Conservation (phyloP, 768 basidiomycete genomes). For the Lactarius psammicola region DNA sequence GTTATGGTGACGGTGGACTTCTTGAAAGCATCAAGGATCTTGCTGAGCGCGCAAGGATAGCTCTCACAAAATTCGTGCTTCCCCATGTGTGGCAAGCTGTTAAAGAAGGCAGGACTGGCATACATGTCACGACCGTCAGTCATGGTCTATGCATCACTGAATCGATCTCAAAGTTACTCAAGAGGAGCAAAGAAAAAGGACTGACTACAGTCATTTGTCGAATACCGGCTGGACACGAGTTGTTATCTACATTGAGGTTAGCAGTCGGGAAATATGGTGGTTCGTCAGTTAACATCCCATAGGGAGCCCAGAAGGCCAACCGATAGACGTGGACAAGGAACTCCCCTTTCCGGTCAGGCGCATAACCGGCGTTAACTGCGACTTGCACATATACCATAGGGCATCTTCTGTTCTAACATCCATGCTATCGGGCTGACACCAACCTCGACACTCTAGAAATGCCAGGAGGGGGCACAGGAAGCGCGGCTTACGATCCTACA, state of each 20-base stretch:
- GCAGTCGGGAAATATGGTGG: not conserved
- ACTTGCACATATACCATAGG: conserved; percentile 60
- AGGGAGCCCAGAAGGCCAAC: conserved; percentile 36
- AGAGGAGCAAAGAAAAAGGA: conserved; percentile 38
- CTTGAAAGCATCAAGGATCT: conserved; percentile 65
- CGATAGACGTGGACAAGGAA: conserved; percentile 33
- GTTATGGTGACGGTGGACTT: conserved; percentile 48
- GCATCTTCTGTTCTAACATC: conserved; percentile 17
- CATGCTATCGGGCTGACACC: not conserved
- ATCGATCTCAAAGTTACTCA: conserved; percentile 51
- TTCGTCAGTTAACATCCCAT: conserved; percentile 1
- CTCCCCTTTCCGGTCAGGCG: conserved; percentile 40
- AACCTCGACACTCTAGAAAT: conserved; percentile 38
- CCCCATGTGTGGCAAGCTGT: conserved; percentile 50
- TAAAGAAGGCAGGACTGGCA: conserved; percentile 38
- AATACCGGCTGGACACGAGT: conserved; percentile 73
- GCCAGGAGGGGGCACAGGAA: conserved; percentile 80
- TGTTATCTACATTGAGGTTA: conserved; percentile 49
- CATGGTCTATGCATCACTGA: conserved; percentile 66
- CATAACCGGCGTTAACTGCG: conserved; percentile 52
- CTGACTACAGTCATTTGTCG: conserved; percentile 48
- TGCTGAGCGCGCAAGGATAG: conserved; percentile 49
- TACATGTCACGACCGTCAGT: conserved; percentile 67
- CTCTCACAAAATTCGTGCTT: conserved; percentile 52
- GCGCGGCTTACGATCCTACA: conserved; percentile 65